Conservation (phyloP, 2,329 filamentous ascomycete species). For the Claviceps purpurea region DNA sequence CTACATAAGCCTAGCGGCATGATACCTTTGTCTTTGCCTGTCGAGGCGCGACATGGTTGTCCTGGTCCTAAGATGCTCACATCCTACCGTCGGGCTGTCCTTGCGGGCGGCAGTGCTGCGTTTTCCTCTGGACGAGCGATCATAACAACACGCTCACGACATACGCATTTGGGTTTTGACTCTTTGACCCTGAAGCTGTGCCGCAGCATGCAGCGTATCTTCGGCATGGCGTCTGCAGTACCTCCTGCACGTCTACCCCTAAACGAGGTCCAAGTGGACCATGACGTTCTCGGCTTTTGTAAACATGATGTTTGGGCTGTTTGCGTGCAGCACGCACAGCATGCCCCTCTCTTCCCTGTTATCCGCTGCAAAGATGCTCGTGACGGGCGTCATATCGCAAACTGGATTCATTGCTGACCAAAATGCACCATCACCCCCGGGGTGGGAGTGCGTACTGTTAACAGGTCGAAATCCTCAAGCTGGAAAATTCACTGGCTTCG, state of each 20-base stretch:
- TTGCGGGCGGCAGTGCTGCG: neutral
- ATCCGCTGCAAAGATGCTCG: neutral
- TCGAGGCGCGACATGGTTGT: too few relatives aligned
- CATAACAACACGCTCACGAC: neutral
- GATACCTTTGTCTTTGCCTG: too few relatives aligned
- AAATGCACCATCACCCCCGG: neutral
- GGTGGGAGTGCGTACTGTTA: neutral
- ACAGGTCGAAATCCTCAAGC: constrained; percentile 90
- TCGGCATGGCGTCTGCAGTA: too few relatives aligned
- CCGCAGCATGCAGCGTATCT: too few relatives aligned
- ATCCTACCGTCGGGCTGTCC: neutral
- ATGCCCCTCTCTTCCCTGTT: neutral
- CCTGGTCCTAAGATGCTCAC: neutral
- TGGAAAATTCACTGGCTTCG: constrained; percentile 72
- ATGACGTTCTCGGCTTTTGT: neutral
- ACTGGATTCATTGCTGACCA: constrained; percentile 4
- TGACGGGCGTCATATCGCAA: neutral
- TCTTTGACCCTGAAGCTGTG: too few relatives aligned
- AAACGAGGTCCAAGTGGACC: neutral
- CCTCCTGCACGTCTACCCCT: too few relatives aligned
- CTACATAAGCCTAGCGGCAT: too few relatives aligned
- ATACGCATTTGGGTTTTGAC: neutral
- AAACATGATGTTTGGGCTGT: neutral
- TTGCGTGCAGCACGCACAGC: neutral
- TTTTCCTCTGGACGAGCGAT: neutral